Evolutionary conservation across 2,329 filamentous ascomycete species (phyloP).

Genomic region (Calonectria pteridis): DNA sequence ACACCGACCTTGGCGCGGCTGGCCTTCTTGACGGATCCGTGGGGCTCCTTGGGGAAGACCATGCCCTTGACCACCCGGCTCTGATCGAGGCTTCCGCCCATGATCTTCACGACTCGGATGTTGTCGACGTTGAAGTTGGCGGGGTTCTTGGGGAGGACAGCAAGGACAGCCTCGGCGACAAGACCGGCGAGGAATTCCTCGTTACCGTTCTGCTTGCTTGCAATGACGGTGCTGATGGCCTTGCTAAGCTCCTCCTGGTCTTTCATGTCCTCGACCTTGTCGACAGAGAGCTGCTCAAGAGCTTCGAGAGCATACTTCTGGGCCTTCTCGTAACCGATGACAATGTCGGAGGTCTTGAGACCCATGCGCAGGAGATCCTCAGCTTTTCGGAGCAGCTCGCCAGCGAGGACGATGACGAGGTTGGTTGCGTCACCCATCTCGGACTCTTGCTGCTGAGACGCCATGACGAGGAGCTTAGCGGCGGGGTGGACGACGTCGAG

Average conservation of each 20-base stretch:
- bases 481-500: slow-evolving; percentile 98
- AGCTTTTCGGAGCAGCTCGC: slow-evolving; percentile 95
- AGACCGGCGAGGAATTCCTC: slow-evolving; percentile 90
- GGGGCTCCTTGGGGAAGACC: slow-evolving; percentile 97
- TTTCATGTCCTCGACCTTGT: slow-evolving; percentile 88
- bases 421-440: slow-evolving; percentile 99
- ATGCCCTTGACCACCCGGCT: slow-evolving; percentile 96
- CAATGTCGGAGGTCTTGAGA: slow-evolving; percentile 97
- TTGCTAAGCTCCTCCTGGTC: slow-evolving; percentile 90
- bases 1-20: slow-evolving; percentile 95
- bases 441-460: slow-evolving; percentile 97
- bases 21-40: slow-evolving; percentile 91
- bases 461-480: slow-evolving; percentile 98
- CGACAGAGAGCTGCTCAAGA: slow-evolving; percentile 89
- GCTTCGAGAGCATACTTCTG: slow-evolving; percentile 87
- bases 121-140: slow-evolving; percentile 99
- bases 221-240: slow-evolving; percentile 94
- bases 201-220: slow-evolving; percentile 94
- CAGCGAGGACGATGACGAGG: slow-evolving; percentile 94
- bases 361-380: slow-evolving; percentile 97
- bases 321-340: slow-evolving; percentile 94
- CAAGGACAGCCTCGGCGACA: slow-evolving; percentile 86
- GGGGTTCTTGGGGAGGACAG: slow-evolving; percentile 95
- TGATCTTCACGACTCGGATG: slow-evolving; percentile 98
- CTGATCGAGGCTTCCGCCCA: slow-evolving; percentile 96